Evolutionary conservation across 257 asterid species (phyloP).

Genomic region (Solanum paucissectum): DNA sequence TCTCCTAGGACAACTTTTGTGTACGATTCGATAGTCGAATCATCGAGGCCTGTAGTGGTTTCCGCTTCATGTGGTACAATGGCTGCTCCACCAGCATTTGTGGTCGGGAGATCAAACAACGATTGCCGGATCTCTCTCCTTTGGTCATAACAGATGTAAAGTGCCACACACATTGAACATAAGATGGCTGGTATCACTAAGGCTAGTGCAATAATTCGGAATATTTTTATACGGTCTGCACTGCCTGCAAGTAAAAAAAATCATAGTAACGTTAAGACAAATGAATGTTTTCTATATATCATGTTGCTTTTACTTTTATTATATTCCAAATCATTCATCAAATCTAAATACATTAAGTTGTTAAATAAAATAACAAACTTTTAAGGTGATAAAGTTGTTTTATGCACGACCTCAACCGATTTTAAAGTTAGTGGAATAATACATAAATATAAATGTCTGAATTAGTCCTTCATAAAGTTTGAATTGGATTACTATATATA

Average conservation of each 20-base stretch:
- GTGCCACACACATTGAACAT: slow-evolving; percentile 5
- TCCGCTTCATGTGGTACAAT: slow-evolving; percentile 12
- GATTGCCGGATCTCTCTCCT: background rate
- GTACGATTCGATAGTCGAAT: slow-evolving; percentile 60
- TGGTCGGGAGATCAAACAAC: background rate
- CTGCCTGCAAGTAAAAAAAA: slow-evolving; percentile 3
- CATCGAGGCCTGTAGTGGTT: slow-evolving; percentile 40
- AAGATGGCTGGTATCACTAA: slow-evolving; percentile 18
- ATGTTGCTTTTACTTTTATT: background rate
- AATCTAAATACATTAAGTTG: background rate
- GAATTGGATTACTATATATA: background rate
- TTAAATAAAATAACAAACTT: background rate
- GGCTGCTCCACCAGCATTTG: background rate
- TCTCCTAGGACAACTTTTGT: slow-evolving; percentile 58
- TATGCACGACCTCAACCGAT: background rate
- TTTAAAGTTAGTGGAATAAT: background rate
- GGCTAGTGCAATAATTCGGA: slow-evolving; percentile 12
- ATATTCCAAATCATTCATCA: background rate
- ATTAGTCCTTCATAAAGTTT: background rate
- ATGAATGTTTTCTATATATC: background rate
- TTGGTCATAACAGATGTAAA: slow-evolving; percentile 7
- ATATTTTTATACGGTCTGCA: background rate
- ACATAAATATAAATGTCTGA: background rate
- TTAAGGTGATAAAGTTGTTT: background rate
- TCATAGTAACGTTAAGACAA: background rate